These are phyloP conservation scores for Naematelia aurantialba DNA, from an alignment of 768 basidiomycete species.

Conservation along the genomic window DNA sequence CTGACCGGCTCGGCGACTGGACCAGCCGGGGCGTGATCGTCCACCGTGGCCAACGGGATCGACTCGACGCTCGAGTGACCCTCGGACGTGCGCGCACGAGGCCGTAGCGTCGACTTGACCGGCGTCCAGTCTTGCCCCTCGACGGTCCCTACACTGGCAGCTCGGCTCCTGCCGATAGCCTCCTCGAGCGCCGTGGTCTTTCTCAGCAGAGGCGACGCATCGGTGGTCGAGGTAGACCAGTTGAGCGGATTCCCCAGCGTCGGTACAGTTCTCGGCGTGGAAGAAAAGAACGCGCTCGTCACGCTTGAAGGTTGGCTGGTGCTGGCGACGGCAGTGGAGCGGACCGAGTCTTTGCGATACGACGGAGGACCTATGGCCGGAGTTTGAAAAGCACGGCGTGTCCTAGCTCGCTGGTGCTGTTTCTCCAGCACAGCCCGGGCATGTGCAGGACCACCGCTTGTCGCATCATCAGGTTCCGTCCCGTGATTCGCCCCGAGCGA, in stretches of 20 bases:
- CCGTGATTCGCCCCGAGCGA: neutral
- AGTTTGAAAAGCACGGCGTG: constrained; percentile 34
- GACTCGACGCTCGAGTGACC: neutral
- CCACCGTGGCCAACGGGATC: constrained; percentile 1
- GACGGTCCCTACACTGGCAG: constrained; percentile 22
- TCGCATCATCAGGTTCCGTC: neutral
- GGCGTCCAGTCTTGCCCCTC: constrained; percentile 9
- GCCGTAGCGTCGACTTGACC: neutral
- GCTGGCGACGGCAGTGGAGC: neutral
- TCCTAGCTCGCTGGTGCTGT: constrained; percentile 39
- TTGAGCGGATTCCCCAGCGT: neutral
- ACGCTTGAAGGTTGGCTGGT: neutral
- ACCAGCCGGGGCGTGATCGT: constrained; percentile 6
- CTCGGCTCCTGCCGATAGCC: constrained; percentile 34
- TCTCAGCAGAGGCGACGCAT: constrained; percentile 4
- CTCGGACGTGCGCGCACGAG: constrained; percentile 4
- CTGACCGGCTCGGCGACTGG: neutral
- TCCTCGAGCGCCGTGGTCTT: constrained; percentile 37
- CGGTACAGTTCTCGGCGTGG: neutral
- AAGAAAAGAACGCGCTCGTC: neutral
- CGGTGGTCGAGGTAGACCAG: neutral
- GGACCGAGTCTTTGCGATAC: neutral
- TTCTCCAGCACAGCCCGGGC: constrained; percentile 34
- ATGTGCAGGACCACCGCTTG: constrained; percentile 20
- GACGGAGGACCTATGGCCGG: constrained; percentile 19